Base-by-base conservation (phyloP, 345 rosid genomes). In the Eucalyptus decipiens region DNA sequence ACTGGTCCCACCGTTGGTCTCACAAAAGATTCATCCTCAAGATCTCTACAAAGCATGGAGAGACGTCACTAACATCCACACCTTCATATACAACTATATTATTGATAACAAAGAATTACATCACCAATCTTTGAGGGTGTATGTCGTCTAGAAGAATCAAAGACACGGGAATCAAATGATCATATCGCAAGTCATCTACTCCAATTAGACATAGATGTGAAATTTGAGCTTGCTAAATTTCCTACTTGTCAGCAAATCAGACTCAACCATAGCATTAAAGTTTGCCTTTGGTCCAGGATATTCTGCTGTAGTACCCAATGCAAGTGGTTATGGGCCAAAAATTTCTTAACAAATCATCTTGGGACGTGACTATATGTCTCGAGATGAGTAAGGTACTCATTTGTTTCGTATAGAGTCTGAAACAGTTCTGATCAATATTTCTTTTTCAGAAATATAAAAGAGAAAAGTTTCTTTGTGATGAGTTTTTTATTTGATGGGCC, bases 351-450 rank as follows among this genome's bases (percentile, higher is more conserved):
- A 69, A 8, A 32, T 69, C 7, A 32, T 32, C 42, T 2, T 32
- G 6, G 2, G 42, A 6, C 23, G 42, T 32, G 42, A n/a, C 6
- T 11, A 54, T 67, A 3, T 32, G 24, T 32, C 80, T 32, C 40
- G 1, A 17, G 7, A 65, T 32, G 43, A 52, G 58, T 4, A 52
- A 1, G 5, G 26, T 54, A 21, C 60, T 54, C 4, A 54, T 21
- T 54, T 3, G 26, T 0, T 54, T 54, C 1, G 0, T 54, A 54
- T 8, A 11, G 23, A 8, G 5, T 21, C 0, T 23, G 0, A 8
- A 9, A 21, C 24, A 21, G 11, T 54, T 54, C 9, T 54, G 60
- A 9, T 54, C 60, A 51, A 51, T 9, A 19, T 54, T 8, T 54
- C 21, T 54, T 54, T 54, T 21, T 54, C 1, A 54, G 1, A 54